Evolutionary conservation across 2,329 filamentous ascomycete genomes (phyloP).

Genomic region (Pseudogymnoascus sp.): DNA sequence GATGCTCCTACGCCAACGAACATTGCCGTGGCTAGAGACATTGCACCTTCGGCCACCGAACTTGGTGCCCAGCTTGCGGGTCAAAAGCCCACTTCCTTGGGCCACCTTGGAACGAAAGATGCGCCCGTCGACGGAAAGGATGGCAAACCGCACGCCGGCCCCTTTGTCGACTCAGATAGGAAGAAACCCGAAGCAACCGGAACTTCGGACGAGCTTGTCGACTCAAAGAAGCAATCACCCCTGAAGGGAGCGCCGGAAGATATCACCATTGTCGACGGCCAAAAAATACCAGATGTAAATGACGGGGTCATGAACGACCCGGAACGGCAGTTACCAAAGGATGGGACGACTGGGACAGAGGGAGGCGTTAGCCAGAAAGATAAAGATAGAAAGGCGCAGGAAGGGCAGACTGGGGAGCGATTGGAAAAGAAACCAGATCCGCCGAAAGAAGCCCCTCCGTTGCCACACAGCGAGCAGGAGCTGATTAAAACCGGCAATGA

Average conservation of each 20-base stretch:
- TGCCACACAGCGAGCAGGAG: slow-evolving; percentile 73
- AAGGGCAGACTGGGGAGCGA: slow-evolving; percentile 57
- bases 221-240: slow-evolving; percentile 27
- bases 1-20: slow-evolving; percentile 14
- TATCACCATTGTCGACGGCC: slow-evolving; percentile 47
- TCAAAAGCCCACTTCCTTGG: slow-evolving; percentile 27
- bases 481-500: slow-evolving; percentile 43
- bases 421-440: slow-evolving; percentile 68
- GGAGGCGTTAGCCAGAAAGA: slow-evolving; percentile 84
- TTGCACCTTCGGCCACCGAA: slow-evolving; percentile 15
- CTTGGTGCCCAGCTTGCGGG: slow-evolving; percentile 19
- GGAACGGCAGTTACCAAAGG: slow-evolving; percentile 63
- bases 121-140: slow-evolving; percentile 88
- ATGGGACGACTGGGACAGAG: slow-evolving; percentile 81
- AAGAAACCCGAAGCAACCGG: slow-evolving; percentile 27
- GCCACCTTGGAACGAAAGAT: slow-evolving; percentile 55
- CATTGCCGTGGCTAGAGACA: slow-evolving; percentile 19
- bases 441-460: slow-evolving; percentile 75
- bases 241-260: slow-evolving; percentile 45
- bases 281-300: slow-evolving; percentile 54
- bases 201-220: slow-evolving; percentile 29
- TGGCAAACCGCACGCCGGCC: slow-evolving; percentile 86
- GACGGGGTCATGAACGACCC: slow-evolving; percentile 93
- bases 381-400: slow-evolving; percentile 62
- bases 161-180: slow-evolving; percentile 58